Percentiles rank a stretch among this genome's conserved stretches.
phyloP scores from a whole-genome alignment of 805 yeast genomes.

The Metschnikowia drakensbergensis region DNA sequence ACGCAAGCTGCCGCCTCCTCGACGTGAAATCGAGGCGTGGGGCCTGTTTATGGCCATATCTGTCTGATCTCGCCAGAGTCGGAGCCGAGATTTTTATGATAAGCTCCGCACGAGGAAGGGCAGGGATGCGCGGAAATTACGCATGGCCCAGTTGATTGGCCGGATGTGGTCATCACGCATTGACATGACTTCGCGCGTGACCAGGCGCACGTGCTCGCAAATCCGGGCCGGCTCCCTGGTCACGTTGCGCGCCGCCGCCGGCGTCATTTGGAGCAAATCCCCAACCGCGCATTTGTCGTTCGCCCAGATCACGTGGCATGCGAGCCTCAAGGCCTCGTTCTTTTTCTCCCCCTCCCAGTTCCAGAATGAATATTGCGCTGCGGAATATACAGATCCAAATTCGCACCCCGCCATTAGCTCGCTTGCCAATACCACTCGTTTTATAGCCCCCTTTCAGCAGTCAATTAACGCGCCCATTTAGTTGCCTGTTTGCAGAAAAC shows the following conservation, averaged over 20 bases:
- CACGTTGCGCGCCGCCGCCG: too few relatives aligned
- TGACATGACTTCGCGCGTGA: neutral
- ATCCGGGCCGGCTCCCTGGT: too few relatives aligned
- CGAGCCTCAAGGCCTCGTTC: neutral
- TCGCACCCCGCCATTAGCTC: slow-evolving; percentile 4
- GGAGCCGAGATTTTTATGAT: slow-evolving; percentile 4
- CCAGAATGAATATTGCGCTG: neutral
- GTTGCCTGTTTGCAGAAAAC: too few relatives aligned
- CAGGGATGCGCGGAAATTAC: slow-evolving; percentile 2
- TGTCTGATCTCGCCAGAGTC: neutral
- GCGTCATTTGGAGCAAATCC: too few relatives aligned
- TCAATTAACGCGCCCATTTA: too few relatives aligned
- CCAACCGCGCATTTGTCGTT: neutral
- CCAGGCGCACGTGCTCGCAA: neutral
- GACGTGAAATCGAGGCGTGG: neutral
- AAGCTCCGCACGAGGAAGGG: neutral
- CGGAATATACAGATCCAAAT: neutral
- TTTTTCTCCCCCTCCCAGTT: neutral
- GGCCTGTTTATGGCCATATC: neutral
- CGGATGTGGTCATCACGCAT: slow-evolving; percentile 1
- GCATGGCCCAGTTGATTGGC: slow-evolving; percentile 1
- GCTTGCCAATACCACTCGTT: neutral
- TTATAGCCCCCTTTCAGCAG: neutral
- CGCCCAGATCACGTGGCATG: neutral
- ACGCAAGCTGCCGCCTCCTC: too few relatives aligned